Conservation (phyloP, 1,284 basidiomycete genomes). For the Pyrrhoderma noxium region DNA sequence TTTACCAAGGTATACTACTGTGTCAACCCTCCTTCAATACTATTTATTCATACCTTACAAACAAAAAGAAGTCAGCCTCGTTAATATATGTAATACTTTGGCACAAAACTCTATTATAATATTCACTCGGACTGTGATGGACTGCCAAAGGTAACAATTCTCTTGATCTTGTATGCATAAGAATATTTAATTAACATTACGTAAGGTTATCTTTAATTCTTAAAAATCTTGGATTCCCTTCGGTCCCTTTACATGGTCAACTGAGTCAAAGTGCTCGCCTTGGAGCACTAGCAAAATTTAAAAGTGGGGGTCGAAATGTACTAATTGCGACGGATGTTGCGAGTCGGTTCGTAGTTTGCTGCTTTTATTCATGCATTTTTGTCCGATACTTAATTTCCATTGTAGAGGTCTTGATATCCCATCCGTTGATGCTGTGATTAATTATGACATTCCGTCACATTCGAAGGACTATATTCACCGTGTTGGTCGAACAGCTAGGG, state of each 20-base stretch:
- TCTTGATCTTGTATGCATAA: neutral
- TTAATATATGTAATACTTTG: conserved; percentile 85
- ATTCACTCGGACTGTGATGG: conserved; percentile 94
- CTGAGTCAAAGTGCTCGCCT: conserved; percentile 90
- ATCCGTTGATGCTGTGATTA: conserved; percentile 94
- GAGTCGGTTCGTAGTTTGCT: conserved; percentile 54
- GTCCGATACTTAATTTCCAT: conserved; percentile 15
- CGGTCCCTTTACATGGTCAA: conserved; percentile 94
- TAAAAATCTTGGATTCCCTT: conserved; percentile 87
- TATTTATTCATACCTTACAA: conserved; percentile 92
- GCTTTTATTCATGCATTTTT: conserved; percentile 7
- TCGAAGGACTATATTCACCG: conserved; percentile 99
- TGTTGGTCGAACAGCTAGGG: conserved; percentile 95
- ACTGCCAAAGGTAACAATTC: conserved; percentile 67
- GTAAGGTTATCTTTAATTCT: conserved; percentile 81
- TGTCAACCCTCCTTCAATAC: conserved; percentile 91
- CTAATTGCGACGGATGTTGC: conserved; percentile 97
- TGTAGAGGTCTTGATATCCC: conserved; percentile 91
- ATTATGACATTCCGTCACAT: conserved; percentile 97
- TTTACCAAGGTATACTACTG: conserved; percentile 84
- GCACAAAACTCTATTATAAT: conserved; percentile 93
- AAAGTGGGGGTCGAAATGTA: conserved; percentile 86
- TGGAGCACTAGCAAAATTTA: conserved; percentile 95
- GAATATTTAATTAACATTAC: conserved; percentile 5
- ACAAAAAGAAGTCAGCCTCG: conserved; percentile 89